Conservation (phyloP, 1,284 basidiomycete genomes). For the Apiotrichum sp. region DNA sequence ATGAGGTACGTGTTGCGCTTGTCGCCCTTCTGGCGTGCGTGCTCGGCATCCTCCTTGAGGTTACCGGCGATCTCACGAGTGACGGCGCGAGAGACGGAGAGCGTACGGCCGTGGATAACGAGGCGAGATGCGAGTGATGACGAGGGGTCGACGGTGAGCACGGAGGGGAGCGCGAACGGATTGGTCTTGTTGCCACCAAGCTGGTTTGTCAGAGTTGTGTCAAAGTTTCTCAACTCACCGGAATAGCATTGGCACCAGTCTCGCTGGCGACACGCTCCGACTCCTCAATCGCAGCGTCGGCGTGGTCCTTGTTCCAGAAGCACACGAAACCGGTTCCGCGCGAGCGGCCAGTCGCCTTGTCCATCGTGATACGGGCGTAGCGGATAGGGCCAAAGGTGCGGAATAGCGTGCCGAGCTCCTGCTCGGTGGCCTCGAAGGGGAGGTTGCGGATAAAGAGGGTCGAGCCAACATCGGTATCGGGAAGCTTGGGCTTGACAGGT, state of each 20-base stretch:
- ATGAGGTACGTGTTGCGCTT: slow-evolving; percentile 95
- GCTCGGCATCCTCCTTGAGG: slow-evolving; percentile 79
- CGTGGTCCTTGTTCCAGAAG: slow-evolving; percentile 91
- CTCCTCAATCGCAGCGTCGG: slow-evolving; percentile 75
- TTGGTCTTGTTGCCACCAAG: slow-evolving; percentile 58
- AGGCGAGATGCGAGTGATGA: slow-evolving; percentile 74
- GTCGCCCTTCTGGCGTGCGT: slow-evolving; percentile 79
- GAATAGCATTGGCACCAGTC: slow-evolving; percentile 45
- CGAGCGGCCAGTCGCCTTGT: slow-evolving; percentile 73
- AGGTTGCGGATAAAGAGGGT: slow-evolving; percentile 95
- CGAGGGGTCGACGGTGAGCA: slow-evolving; percentile 89
- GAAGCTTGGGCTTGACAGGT: slow-evolving; percentile 64
- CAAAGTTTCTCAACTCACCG: slow-evolving; percentile 25
- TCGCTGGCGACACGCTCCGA: slow-evolving; percentile 67
- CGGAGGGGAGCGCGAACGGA: slow-evolving; percentile 75
- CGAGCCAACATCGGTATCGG: slow-evolving; percentile 73
- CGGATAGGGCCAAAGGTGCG: slow-evolving; percentile 85
- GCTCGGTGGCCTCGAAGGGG: slow-evolving; percentile 85
- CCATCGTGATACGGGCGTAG: slow-evolving; percentile 88
- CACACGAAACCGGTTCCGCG: slow-evolving; percentile 95
- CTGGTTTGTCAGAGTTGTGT: slow-evolving; percentile 15
- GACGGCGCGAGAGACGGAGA: slow-evolving; percentile 88
- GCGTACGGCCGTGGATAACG: slow-evolving; percentile 84
- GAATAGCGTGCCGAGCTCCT: slow-evolving; percentile 80
- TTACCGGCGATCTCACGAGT: slow-evolving; percentile 79